Base-by-base conservation (phyloP, 441 rosid genomes). In the Kokia cookei region DNA sequence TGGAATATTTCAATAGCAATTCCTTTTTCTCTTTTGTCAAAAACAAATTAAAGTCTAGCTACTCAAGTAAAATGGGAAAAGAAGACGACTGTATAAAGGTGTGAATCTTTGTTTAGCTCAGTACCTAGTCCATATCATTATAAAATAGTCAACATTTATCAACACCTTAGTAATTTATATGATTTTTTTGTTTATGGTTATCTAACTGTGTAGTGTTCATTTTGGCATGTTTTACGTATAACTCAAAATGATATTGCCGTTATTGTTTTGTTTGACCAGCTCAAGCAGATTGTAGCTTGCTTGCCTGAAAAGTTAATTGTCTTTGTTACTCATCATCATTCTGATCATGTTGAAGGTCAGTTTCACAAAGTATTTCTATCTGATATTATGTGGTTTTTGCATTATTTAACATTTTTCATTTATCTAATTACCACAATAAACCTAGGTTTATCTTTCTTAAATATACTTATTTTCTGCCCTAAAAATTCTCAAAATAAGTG, bases 261-360 rank as follows among this genome's bases (percentile, higher is more conserved):
- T 48, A 40, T 71, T 72, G 57, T 68, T 73, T 85, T 78, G 27
- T 47, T 76, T 83, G 74, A 69, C 43, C 88, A 94, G 97, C 94
- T 94, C 70, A 76, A 77, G 82, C 77, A 88, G 80, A 86, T 94
- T 59, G 85, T 91, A 73, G 75, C 85, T 83, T 87, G 89, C 48
- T 81, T 93, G 81, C 88, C 97, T 72, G 84, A 83, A 81, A 91
- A 88, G 82, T 81, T 94, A 76, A 74, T 94, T 35, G 93, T 93
- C 75, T 89, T 91, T 79, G 79, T 91, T 70, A 94, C 99, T 40
- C 99, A 94, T 82, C 97, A 91, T 77, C 99, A 94, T 70, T 84
- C 7, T 45, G 97, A 94, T 83, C 97, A 93, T 82, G 84, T 90
- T 80, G 94, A 88, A 62, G 98, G 97, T 94, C 37, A 37, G 76